Evolutionary conservation across 177 flowering plant species (phyloP).

Genomic region (Telopea speciosissima): DNA sequence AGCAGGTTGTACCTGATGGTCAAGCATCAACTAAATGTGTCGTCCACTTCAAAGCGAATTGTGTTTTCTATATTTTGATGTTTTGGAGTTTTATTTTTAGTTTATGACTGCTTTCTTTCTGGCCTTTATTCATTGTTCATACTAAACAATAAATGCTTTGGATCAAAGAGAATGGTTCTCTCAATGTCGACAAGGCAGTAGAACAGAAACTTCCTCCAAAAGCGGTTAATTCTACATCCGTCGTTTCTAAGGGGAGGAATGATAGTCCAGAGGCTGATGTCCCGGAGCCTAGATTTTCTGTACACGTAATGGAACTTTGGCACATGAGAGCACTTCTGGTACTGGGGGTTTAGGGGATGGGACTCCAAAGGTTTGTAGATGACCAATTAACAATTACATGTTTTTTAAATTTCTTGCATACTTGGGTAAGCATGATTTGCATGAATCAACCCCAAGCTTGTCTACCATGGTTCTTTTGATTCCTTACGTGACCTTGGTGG

Average conservation of each 20-base stretch:
- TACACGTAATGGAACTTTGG: too few relatives aligned
- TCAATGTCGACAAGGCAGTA: too few relatives aligned
- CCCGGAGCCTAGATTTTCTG: too few relatives aligned
- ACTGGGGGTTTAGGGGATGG: too few relatives aligned
- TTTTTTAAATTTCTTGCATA: background rate
- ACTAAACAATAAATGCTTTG: conserved; percentile 10
- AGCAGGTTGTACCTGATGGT: conserved; percentile 20
- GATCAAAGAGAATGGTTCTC: conserved; percentile 62
- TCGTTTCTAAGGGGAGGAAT: too few relatives aligned
- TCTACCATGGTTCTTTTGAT: background rate
- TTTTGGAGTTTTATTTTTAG: background rate
- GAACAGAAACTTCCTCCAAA: too few relatives aligned
- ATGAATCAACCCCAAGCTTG: background rate
- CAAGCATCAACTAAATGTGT: conserved; percentile 32
- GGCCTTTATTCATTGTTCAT: background rate
- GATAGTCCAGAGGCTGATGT: too few relatives aligned
- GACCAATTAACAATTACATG: background rate
- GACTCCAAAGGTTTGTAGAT: conserved; percentile 74
- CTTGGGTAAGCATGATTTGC: too few relatives aligned
- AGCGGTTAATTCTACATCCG: too few relatives aligned
- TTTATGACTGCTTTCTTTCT: background rate
- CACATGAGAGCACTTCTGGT: too few relatives aligned
- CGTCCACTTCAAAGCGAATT: background rate
- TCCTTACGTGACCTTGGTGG: background rate
- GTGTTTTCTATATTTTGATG: background rate